Conservation (phyloP, 768 basidiomycete species). For the Sporobolomyces pararoseus region DNA sequence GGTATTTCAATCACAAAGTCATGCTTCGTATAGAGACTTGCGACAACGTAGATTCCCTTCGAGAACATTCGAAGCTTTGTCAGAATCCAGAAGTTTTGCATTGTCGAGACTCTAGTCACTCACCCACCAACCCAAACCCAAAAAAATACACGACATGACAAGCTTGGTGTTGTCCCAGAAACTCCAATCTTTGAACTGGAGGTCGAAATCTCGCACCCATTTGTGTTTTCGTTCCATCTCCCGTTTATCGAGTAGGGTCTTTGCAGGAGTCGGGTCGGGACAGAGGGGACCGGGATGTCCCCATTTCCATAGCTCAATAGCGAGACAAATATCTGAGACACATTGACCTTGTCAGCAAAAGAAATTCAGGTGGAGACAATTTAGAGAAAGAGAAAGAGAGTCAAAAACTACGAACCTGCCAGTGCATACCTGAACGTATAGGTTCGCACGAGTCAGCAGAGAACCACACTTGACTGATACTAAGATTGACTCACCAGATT, state of each 20-base stretch:
- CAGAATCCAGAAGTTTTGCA: too few species aligned
- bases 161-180: slow-evolving; percentile 13
- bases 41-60: neutral
- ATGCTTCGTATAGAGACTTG: neutral
- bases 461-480: too few species aligned
- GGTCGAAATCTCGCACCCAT: neutral
- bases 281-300: slow-evolving; percentile 6
- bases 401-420: neutral
- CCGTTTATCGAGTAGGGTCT: neutral
- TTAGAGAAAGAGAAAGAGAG: neutral
- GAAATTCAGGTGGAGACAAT: too few species aligned
- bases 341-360: too few species aligned
- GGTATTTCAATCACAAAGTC: slow-evolving; percentile 9
- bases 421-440: neutral
- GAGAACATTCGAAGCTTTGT: neutral
- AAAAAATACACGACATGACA: neutral
- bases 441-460: neutral
- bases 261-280: neutral
- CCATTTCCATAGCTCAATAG: neutral
- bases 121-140: slow-evolving; percentile 3
- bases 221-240: neutral
- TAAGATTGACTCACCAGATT: neutral
- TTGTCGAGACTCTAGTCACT: neutral
- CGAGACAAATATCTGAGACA: neutral
- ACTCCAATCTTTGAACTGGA: neutral